Percentiles rank a stretch among this genome's conserved stretches.
phyloP scores from a whole-genome alignment of 495 filamentous ascomycete genomes.

The Penicillium argentinense region DNA sequence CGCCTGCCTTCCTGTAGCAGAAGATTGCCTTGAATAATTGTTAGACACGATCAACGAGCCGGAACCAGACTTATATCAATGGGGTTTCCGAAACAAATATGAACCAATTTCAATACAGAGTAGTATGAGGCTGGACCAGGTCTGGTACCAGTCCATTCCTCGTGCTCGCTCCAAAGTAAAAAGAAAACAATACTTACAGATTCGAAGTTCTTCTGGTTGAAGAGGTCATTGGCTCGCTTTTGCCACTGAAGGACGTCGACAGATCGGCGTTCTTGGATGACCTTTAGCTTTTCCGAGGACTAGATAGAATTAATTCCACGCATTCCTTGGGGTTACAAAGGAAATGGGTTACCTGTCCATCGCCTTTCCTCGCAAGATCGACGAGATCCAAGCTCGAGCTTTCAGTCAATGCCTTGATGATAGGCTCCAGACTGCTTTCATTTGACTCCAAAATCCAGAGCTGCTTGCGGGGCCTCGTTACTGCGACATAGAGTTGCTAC shows the following conservation, averaged over 20 bases:
- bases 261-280: conserved; percentile 12
- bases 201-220: conserved; percentile 17
- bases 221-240: conserved; percentile 13
- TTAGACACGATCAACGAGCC: too few relatives aligned
- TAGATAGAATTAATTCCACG: too few relatives aligned
- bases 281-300: conserved; percentile 11
- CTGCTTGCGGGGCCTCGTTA: conserved; percentile 25
- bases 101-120: too few relatives aligned
- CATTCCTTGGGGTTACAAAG: too few relatives aligned
- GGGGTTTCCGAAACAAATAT: too few relatives aligned
- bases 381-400: conserved; percentile 1
- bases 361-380: conserved; percentile 15
- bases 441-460: conserved; percentile 27
- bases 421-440: conserved; percentile 8
- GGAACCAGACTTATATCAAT: too few relatives aligned
- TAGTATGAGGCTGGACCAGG: too few relatives aligned
- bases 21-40: conserved; percentile 9
- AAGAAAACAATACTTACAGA: background rate
- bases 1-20: conserved; percentile 16
- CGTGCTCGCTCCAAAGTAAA: too few relatives aligned
- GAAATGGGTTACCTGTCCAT: too few relatives aligned
- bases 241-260: conserved; percentile 16
- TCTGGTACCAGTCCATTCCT: too few relatives aligned
- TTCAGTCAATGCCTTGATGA: conserved; percentile 9
- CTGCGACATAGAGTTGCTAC: conserved; percentile 30